Evolutionary conservation across 2,329 filamentous ascomycete species (phyloP), one percentile per base, ranked within the genome.

Genomic region (Chaetothyriales sp.): DNA sequence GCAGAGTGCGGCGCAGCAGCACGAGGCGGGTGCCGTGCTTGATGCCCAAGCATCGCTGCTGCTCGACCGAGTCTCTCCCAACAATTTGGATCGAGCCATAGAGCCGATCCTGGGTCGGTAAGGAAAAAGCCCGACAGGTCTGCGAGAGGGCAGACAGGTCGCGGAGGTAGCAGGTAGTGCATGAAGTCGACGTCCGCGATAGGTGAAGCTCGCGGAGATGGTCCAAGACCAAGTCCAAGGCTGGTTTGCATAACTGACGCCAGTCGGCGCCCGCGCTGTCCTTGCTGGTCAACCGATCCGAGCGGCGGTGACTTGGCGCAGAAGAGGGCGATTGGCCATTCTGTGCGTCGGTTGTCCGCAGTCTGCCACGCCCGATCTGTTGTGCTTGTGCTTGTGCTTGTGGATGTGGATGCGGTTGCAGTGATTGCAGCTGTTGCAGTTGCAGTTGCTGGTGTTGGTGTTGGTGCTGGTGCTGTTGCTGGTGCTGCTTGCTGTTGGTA

Each of bases 171-270:
- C 76, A 78, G 49, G 73, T 71, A 44, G 71, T 65, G 60, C 77
- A 78, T 32, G 72, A 66, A 19, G 64, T 59, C 39, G 68, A 64
- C 28, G 62, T 58, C 10, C 65, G 59, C 5, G 61, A 62, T 12
- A 65, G 61, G 57, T 79, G 71, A 22, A 74, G 57, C 7, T 61
- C 58, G 49, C 74, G 68, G 39, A 80, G 59, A 51, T 77, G 72
- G 32, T 68, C 63, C 9, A 79, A 55, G 39, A 80, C 75, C 51
- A 70, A 74, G 51, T 76, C 71, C 54, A 77, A 78, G 3, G 79
- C 71, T 53, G 76, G 72, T 45, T 68, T 63, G 0, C 77, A 76
- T 5, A 80, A 57, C 18, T 66, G 65, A 52, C 72, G 68, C 55
- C 55, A 57, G 39, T 25, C 39, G 25, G 32, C 32, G 32, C 32